Percentiles rank a stretch among this genome's conserved stretches.
Evolutionary conservation across 495 filamentous ascomycete genomes (phyloP).

Genomic region (Aspergillus coremiiformis): DNA sequence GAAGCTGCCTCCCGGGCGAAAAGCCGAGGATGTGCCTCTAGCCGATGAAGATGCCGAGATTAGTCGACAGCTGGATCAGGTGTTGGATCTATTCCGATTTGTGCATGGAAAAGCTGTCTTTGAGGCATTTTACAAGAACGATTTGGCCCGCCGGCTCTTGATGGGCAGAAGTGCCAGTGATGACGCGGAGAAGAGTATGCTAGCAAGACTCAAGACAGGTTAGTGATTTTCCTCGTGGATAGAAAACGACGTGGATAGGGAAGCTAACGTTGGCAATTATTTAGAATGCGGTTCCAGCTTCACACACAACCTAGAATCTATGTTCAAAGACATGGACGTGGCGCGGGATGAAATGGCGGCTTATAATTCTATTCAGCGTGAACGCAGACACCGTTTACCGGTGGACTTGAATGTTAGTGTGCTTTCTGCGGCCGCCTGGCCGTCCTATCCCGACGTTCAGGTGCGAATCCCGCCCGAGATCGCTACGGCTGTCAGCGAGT

Average conservation of each 20-base stretch:
- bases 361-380: slow-evolving; percentile 54
- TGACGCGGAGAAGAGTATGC: slow-evolving; percentile 93
- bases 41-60: slow-evolving; percentile 88
- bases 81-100: slow-evolving; percentile 89
- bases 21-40: slow-evolving; percentile 42
- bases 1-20: slow-evolving; percentile 53
- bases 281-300: slow-evolving; percentile 85
- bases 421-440: slow-evolving; percentile 83
- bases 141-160: slow-evolving; percentile 79
- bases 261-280: not conserved
- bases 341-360: slow-evolving; percentile 74
- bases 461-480: slow-evolving; percentile 71
- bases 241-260: not conserved
- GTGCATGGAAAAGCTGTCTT: slow-evolving; percentile 97
- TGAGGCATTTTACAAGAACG: slow-evolving; percentile 97
- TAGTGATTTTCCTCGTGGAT: not conserved
- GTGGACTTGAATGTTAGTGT: slow-evolving; percentile 82
- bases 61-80: slow-evolving; percentile 81
- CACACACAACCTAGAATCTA: slow-evolving; percentile 93
- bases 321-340: slow-evolving; percentile 98
- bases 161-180: slow-evolving; percentile 87
- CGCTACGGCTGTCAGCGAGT: slow-evolving; percentile 57
- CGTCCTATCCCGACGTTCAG: slow-evolving; percentile 74
- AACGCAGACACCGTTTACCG: slow-evolving; percentile 40
- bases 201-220: slow-evolving; percentile 77